Evolutionary conservation across 2,329 filamentous ascomycete genomes (phyloP), one percentile per base, ranked within the genome.

Genomic region (Colletotrichum sansevieriae): DNA sequence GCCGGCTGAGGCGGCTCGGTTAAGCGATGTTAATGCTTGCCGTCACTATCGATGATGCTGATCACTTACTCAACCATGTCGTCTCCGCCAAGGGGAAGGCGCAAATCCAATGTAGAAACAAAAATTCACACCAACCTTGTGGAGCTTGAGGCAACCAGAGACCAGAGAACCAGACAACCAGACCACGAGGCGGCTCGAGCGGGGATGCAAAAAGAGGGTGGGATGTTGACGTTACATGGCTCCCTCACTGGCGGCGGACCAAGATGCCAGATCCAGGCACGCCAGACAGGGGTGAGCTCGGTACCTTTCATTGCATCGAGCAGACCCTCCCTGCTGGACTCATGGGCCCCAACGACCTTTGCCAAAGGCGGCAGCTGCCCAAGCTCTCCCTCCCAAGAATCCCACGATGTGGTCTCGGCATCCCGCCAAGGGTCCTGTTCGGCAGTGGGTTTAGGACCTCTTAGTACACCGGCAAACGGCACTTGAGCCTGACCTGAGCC

Each of bases 261-360:
- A 56, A 49, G 9, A 56, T 66, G 63, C 62, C 66, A 46, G 66
- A 69, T 69, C 35, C 56, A 69, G 66, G 63, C 63, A 57, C 35
- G 22, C 0, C 3, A 46, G 43, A 51, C 62, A 61, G 66, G 66
- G 66, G 44, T 65, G 20, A 49, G 41, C 65, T 68, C 65, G 62
- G 62, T 49, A 65, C 65, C 65, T 52, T 52, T 22, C 10, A 25
- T 44, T 8, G 46, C 43, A 56, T 49, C 43, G n/a, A 57, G 15
- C 56, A 46, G 25, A 37, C 10, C 44, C 29, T 33, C 54, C 39
- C 39, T 55, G 39, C 35, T 54, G 18, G 29, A 41, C 52, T 49
- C 18, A 12, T 46, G 59, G 47, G 33, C 60, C 60, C 60, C 60
- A 63, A 63, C 37, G 22, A 25, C 57, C 18, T 15, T 61, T n/a